Conservation (phyloP, 2,329 filamentous ascomycete species). For the Immersiporthe knoxdaviesiana region DNA sequence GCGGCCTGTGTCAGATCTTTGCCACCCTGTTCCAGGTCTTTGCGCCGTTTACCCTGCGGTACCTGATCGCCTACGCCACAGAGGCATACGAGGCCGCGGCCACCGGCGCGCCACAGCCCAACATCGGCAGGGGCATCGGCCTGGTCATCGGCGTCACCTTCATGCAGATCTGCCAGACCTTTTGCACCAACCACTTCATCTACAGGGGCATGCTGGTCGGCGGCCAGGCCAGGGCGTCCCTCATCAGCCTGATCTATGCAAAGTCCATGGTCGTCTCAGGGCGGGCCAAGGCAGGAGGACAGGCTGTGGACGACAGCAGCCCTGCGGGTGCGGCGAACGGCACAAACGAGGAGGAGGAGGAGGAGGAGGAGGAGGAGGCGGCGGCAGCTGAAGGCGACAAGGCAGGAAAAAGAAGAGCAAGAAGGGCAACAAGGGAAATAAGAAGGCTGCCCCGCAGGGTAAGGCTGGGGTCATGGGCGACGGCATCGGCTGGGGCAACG, state of each 20-base stretch:
- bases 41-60: constrained; percentile 82
- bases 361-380: constrained; percentile 51
- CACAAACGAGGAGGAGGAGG: constrained; percentile 51
- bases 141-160: constrained; percentile 80
- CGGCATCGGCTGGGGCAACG: constrained; percentile 87
- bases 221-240: constrained; percentile 76
- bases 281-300: constrained; percentile 81
- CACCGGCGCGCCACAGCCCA: constrained; percentile 57
- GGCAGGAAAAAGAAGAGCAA: constrained; percentile 48
- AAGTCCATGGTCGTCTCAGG: constrained; percentile 90
- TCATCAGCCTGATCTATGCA: constrained; percentile 88
- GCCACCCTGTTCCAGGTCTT: constrained; percentile 79
- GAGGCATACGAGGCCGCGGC: constrained; percentile 72
- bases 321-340: constrained; percentile 43
- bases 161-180: constrained; percentile 83
- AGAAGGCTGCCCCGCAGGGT: constrained; percentile 38
- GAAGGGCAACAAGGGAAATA: too few relatives aligned
- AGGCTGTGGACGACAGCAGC: constrained; percentile 31
- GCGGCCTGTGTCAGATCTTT: constrained; percentile 74
- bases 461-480: constrained; percentile 63
- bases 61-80: constrained; percentile 81
- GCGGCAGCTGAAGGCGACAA: constrained; percentile 39
- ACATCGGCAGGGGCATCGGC: constrained; percentile 77
- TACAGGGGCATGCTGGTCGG: constrained; percentile 92
- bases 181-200: constrained; percentile 87